Base-by-base conservation (phyloP, 2,329 filamentous ascomycete species). In the Penicillium sp. region DNA sequence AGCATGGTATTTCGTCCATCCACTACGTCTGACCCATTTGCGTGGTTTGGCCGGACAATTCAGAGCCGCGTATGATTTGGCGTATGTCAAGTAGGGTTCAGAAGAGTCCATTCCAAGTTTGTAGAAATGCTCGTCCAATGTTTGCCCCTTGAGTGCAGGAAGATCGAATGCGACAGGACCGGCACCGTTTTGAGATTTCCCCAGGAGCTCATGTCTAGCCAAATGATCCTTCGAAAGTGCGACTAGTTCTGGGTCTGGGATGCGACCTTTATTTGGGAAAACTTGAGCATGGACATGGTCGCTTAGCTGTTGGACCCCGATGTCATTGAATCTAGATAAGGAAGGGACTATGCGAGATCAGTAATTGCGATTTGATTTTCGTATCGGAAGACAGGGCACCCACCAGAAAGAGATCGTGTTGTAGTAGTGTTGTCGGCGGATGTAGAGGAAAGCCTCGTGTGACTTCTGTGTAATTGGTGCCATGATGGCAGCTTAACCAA, bases 231-330 rank as follows among this genome's bases (percentile, higher is more conserved):
- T 87, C 0, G 94, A 88, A 16, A 99, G 81, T 12, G 88, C 79
- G 36, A 97, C 84, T 8, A 99, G 84, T 56, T 91, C 84, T 41
- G 83, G 76, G 1, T 89, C 84, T 2, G 88, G 82, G 3, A 84
- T 77, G 4, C 69, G 73, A 14, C 70, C 58, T 25, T 73, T 69
- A 11, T 80, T 74, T 5, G 84, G 84, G 69, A 99, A 99, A 40
- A 99, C 77, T 74, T 97, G 94, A 1, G 83, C 71, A 73, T 93
- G 90, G 42, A 99, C 82, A 77, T 92, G 83, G 56, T 82, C 81
- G 79, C 91, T 97, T 64, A 99, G 79, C 68, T 97, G 93, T 76
- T 99, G 94, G 37, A 99, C 90, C 50, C 90, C 91, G 66, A 99
- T 92, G 64, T 95, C 89, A 75, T 95, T 99, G 78, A 88, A 90